phyloP scores from a whole-genome alignment of 2,329 filamentous ascomycete genomes.

The Colletotrichum sansevieriae region DNA sequence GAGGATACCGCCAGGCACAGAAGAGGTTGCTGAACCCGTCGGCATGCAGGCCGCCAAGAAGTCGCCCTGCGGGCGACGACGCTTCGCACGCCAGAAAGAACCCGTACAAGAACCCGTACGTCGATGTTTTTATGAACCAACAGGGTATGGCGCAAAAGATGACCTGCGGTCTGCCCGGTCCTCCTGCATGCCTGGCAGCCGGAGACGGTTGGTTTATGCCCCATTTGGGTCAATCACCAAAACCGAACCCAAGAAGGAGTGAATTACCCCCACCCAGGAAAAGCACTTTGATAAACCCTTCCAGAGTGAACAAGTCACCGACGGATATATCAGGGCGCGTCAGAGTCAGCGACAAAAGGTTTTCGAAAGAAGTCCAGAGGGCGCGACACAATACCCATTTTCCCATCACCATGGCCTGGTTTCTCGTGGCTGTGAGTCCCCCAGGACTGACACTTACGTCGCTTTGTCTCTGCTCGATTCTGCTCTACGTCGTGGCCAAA shows the following conservation, averaged over 20 bases:
- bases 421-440: not conserved
- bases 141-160: not conserved
- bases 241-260: too few relatives aligned
- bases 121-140: not conserved
- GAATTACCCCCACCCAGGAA: too few relatives aligned
- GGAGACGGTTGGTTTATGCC: not conserved
- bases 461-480: not conserved
- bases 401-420: slow-evolving; percentile 14
- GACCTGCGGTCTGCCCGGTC: not conserved
- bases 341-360: not conserved
- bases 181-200: not conserved
- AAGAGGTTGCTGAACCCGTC: too few relatives aligned
- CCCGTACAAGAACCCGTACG: not conserved
- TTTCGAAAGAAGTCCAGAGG: not conserved
- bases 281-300: too few relatives aligned
- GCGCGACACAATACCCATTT: not conserved
- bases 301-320: too few relatives aligned
- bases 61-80: not conserved
- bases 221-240: too few relatives aligned
- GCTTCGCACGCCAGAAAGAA: not conserved
- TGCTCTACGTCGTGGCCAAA: not conserved
- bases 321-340: not conserved
- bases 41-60: not conserved
- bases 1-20: not conserved
- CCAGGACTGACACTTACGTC: not conserved